Evolutionary conservation across 2,329 filamentous ascomycete species (phyloP).

Genomic region (Clarireedia homoeocarpa): DNA sequence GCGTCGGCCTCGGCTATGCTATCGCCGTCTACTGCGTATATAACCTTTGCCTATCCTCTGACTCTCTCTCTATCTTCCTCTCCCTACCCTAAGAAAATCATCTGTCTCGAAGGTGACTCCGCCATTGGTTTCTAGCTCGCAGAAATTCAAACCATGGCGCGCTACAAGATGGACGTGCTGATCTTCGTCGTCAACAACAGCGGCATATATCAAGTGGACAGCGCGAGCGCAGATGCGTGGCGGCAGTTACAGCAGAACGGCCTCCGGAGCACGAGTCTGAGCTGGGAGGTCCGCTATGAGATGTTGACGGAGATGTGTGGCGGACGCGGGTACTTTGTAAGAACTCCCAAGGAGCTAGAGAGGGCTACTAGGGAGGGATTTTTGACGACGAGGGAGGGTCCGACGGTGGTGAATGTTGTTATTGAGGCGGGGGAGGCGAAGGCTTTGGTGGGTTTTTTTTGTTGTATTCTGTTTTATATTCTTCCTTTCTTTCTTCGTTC

Average conservation of each 20-base stretch:
- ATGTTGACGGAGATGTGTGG: slow-evolving; percentile 47
- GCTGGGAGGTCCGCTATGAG: slow-evolving; percentile 48
- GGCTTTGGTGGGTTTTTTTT: slow-evolving; percentile 27
- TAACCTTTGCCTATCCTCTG: slow-evolving; percentile 33
- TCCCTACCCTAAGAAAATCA: slow-evolving; percentile 39
- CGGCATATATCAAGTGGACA: slow-evolving; percentile 41
- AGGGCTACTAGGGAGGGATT: slow-evolving; percentile 44
- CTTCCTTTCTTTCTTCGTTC: too few species aligned
- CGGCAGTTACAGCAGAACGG: slow-evolving; percentile 36
- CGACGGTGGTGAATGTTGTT: slow-evolving; percentile 47
- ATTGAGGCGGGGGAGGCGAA: slow-evolving; percentile 43
- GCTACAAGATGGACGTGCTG: slow-evolving; percentile 45
- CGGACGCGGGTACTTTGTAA: slow-evolving; percentile 43
- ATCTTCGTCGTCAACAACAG: slow-evolving; percentile 51
- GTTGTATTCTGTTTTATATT: too few species aligned
- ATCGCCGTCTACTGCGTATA: slow-evolving; percentile 49
- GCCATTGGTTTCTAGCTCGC: slow-evolving; percentile 48
- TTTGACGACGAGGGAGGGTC: slow-evolving; percentile 31
- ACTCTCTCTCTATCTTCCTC: slow-evolving; percentile 27
- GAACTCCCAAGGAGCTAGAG: slow-evolving; percentile 43
- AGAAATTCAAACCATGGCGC: slow-evolving; percentile 49
- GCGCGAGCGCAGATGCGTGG: slow-evolving; percentile 34
- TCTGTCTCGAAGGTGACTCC: slow-evolving; percentile 47
- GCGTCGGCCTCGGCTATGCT: slow-evolving; percentile 48
- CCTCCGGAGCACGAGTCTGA: slow-evolving; percentile 41